Conservation (phyloP, 129 eudicot genomes). For the Helianthus tuberosus region DNA sequence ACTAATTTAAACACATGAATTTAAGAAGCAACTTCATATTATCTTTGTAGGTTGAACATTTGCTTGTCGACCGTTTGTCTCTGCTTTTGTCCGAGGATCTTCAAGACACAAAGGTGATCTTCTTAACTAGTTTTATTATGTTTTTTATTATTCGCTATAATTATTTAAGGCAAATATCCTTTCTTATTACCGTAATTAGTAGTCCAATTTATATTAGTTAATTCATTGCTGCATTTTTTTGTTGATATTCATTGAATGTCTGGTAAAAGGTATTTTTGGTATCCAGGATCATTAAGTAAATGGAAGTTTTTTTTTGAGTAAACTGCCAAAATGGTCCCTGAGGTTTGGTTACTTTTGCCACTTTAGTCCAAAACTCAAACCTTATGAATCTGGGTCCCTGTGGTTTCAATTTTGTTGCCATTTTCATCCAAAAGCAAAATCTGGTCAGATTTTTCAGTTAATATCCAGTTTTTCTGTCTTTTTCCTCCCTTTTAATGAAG, state of each 20-base stretch:
- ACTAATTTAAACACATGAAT: slow-evolving; percentile 1
- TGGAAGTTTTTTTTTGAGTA: neutral
- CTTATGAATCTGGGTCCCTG: too few species aligned
- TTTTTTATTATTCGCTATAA: neutral
- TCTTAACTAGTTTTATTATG: neutral
- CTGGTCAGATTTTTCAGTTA: too few species aligned
- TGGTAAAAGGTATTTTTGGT: slow-evolving; percentile 6
- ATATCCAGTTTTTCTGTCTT: too few species aligned
- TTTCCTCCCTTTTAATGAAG: too few species aligned
- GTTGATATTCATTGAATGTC: slow-evolving; percentile 2
- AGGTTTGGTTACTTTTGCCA: too few species aligned
- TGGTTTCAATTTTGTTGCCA: too few species aligned
- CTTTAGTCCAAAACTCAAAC: too few species aligned
- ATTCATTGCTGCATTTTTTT: slow-evolving; percentile 4
- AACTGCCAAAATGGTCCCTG: too few species aligned
- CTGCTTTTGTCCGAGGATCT: slow-evolving; percentile 84
- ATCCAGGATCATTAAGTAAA: neutral
- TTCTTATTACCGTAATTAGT: neutral
- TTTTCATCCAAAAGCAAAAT: too few species aligned
- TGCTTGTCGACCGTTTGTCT: slow-evolving; percentile 78
- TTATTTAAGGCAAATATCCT: neutral
- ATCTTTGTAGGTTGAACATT: slow-evolving; percentile 83
- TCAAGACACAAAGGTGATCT: slow-evolving; percentile 83
- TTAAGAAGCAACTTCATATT: slow-evolving; percentile 28
- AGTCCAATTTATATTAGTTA: too few species aligned